phyloP scores from a whole-genome alignment of 768 basidiomycete genomes.

The Dictyophora rubrovolvata region DNA sequence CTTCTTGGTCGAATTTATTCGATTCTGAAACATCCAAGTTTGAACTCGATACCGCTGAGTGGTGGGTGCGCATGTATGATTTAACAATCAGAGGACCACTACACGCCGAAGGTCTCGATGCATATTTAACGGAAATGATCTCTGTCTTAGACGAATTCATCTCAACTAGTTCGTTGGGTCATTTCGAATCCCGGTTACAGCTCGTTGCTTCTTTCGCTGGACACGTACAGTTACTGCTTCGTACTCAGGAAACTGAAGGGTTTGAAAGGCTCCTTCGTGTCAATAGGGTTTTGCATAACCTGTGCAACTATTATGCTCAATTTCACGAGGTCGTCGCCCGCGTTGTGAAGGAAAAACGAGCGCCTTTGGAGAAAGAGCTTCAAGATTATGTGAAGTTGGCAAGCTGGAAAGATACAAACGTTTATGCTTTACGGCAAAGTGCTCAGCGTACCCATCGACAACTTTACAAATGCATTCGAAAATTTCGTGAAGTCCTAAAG shows the following conservation, averaged over 20 bases:
- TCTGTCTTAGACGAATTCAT: conserved; percentile 79
- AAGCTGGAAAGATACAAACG: conserved; percentile 97
- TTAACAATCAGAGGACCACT: conserved; percentile 51
- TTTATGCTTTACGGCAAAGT: conserved; percentile 85
- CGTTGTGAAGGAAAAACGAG: conserved; percentile 47
- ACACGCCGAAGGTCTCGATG: conserved; percentile 30
- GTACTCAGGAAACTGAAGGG: conserved; percentile 21
- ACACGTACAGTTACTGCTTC: conserved; percentile 33
- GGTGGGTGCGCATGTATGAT: conserved; percentile 92
- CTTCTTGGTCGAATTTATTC: conserved; percentile 77
- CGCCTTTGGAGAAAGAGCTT: conserved; percentile 66
- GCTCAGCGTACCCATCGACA: conserved; percentile 86
- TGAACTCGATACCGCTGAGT: conserved; percentile 38
- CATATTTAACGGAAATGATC: conserved; percentile 57
- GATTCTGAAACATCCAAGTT: conserved; percentile 52
- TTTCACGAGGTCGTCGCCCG: conserved; percentile 39
- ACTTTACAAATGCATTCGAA: conserved; percentile 81
- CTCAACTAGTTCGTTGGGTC: conserved; percentile 66
- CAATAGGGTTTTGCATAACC: conserved; percentile 48
- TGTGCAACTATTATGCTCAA: conserved; percentile 53
- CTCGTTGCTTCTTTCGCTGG: conserved; percentile 59
- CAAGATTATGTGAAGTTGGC: conserved; percentile 85
- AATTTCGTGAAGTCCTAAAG: conserved; percentile 83
- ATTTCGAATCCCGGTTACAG: conserved; percentile 58
- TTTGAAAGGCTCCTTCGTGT: conserved; percentile 36